Percentiles rank a stretch among this genome's conserved stretches.
These are phyloP conservation scores for Acacia acuminata DNA, from an alignment of 306 rosid species.

Conservation along the genomic window DNA sequence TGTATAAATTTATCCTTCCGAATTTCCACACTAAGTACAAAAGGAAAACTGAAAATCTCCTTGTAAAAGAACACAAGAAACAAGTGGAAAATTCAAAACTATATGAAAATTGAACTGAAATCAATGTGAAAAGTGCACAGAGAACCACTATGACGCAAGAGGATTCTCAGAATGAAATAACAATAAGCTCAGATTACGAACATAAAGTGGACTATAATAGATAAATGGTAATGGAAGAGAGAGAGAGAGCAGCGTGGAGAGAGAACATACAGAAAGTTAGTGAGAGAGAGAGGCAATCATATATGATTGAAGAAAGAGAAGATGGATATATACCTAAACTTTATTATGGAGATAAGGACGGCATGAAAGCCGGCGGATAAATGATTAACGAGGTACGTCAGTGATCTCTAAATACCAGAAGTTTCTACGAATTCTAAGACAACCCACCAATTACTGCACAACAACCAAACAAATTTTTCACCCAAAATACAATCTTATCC, in stretches of 20 bases:
- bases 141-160: constrained; percentile 35
- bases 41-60: constrained; percentile 12
- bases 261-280: constrained; percentile 18
- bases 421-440: constrained; percentile 23
- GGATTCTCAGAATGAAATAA: constrained; percentile 28
- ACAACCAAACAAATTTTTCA: constrained; percentile 31
- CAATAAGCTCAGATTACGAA: constrained; percentile 24
- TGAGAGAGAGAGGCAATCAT: constrained; percentile 3
- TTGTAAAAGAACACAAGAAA: constrained; percentile 16
- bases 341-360: constrained; percentile 35
- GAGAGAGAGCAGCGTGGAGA: background rate
- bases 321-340: constrained; percentile 30
- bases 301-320: constrained; percentile 16
- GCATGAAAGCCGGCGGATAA: background rate
- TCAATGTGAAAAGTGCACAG: background rate
- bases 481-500: background rate
- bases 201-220: background rate
- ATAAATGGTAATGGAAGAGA: constrained; percentile 25
- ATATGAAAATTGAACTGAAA: constrained; percentile 1
- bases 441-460: constrained; percentile 26
- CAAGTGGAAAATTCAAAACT: background rate
- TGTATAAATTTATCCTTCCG: background rate
- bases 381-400: constrained; percentile 12
- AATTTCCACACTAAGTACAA: background rate
- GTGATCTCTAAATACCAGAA: constrained; percentile 29